Evolutionary conservation across 352 stramenopile species (phyloP).

Genomic region (Elongisporangium prolatum): DNA sequence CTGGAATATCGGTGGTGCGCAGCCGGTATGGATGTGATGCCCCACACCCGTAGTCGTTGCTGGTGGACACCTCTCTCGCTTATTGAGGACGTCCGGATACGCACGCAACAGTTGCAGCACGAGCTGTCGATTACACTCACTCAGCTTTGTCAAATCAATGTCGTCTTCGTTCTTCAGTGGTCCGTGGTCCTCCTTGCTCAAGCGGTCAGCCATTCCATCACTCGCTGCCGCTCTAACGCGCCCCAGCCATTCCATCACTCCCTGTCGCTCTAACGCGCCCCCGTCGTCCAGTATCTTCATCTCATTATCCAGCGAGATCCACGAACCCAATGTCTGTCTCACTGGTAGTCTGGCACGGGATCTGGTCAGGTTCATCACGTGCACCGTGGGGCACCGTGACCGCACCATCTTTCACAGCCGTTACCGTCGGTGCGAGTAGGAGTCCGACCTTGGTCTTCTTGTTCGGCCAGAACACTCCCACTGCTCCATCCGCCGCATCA

Average conservation of each 20-base stretch:
- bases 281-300: conserved; percentile 8
- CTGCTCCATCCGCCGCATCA: conserved; percentile 5
- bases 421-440: conserved; percentile 7
- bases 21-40: too few relatives aligned
- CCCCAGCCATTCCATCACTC: neutral
- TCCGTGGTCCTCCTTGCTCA: neutral
- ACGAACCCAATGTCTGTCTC: conserved; percentile 7
- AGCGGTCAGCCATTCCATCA: conserved; percentile 1
- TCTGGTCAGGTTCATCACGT: conserved; percentile 14
- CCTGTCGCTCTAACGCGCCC: neutral
- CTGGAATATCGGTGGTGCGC: too few relatives aligned
- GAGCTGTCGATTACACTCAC: neutral
- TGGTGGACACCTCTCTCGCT: conserved; percentile 7
- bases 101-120: conserved; percentile 6
- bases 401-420: neutral
- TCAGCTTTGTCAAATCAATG: conserved; percentile 2
- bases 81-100: conserved; percentile 4
- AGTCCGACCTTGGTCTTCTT: neutral
- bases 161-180: conserved; percentile 10
- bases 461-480: conserved; percentile 8
- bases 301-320: conserved; percentile 7
- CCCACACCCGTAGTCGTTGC: too few relatives aligned
- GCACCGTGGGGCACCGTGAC: neutral
- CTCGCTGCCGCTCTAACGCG: too few relatives aligned
- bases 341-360: conserved; percentile 5